These are phyloP conservation scores for Eragrostis curvula DNA, from an alignment of 176 grass and related monocot genomes.

Conservation along the genomic window DNA sequence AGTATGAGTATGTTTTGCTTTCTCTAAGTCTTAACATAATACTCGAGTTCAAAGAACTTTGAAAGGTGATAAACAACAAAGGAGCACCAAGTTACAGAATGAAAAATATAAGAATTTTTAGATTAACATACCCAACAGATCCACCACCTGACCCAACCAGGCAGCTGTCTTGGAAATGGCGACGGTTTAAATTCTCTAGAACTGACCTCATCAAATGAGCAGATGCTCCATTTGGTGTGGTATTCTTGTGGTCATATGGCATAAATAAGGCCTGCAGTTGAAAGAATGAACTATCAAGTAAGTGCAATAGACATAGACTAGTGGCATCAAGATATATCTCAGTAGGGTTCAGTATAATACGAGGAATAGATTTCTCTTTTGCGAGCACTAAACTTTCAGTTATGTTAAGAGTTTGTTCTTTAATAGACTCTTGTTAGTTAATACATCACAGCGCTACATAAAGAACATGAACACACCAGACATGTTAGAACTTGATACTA, in stretches of 20 bases:
- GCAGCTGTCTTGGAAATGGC: conserved; percentile 86
- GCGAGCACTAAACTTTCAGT: not conserved
- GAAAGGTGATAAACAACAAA: not conserved
- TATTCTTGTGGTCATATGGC: conserved; percentile 99
- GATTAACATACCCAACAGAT: conserved; percentile 78
- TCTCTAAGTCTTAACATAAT: not conserved
- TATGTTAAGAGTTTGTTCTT: not conserved
- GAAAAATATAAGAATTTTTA: not conserved
- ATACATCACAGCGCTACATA: no score
- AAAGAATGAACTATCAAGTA: conserved; percentile 13
- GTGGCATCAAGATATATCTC: conserved; percentile 15
- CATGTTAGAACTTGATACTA: no score
- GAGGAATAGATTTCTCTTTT: not conserved
- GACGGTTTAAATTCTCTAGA: conserved; percentile 76
- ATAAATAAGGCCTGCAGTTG: conserved; percentile 84
- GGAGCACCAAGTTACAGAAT: not conserved
- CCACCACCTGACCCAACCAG: conserved; percentile 89
- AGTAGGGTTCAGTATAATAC: not conserved
- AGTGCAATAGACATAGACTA: not conserved
- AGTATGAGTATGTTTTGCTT: not conserved
- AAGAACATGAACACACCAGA: no score
- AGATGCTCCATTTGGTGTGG: conserved; percentile 63
- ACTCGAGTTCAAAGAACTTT: no score
- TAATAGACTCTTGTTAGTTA: not conserved
- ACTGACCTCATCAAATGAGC: conserved; percentile 78